Conservation (phyloP, 2,329 filamentous ascomycete species). For the Fusarium nanum region DNA sequence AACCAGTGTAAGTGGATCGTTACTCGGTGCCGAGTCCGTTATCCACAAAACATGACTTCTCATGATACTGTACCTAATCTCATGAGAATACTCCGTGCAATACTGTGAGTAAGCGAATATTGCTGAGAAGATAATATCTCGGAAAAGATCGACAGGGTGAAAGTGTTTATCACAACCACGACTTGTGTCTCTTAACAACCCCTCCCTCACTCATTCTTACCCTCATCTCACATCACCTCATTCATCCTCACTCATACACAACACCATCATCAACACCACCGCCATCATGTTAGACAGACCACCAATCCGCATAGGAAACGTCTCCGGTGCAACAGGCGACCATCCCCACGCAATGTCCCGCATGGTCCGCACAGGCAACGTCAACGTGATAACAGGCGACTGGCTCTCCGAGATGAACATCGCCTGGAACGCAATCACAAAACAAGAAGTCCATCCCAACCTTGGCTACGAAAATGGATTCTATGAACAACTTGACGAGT, state of each 20-base stretch:
- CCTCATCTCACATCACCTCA: neutral
- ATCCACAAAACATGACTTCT: constrained; percentile 3
- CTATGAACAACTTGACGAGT: constrained; percentile 57
- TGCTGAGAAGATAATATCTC: no score
- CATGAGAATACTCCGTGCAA: neutral
- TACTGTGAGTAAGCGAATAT: no score
- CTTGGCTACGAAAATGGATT: constrained; percentile 54
- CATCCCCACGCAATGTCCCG: constrained; percentile 50
- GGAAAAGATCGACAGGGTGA: neutral
- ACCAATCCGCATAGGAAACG: constrained; percentile 50
- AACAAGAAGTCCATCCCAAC: constrained; percentile 48
- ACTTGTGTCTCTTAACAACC: neutral
- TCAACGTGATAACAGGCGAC: constrained; percentile 55
- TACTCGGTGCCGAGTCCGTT: constrained; percentile 28
- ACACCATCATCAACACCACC: neutral
- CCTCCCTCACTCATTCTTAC: neutral
- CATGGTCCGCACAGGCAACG: constrained; percentile 48
- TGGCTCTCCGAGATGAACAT: constrained; percentile 63
- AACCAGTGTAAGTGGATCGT: constrained; percentile 23
- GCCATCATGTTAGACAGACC: constrained; percentile 46
- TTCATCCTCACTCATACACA: no score
- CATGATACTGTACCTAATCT: neutral
- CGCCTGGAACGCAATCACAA: constrained; percentile 55
- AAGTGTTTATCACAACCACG: neutral
- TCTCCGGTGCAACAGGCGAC: constrained; percentile 52